Base-by-base conservation (phyloP, 345 rosid genomes). In the Lagerstroemia speciosa region DNA sequence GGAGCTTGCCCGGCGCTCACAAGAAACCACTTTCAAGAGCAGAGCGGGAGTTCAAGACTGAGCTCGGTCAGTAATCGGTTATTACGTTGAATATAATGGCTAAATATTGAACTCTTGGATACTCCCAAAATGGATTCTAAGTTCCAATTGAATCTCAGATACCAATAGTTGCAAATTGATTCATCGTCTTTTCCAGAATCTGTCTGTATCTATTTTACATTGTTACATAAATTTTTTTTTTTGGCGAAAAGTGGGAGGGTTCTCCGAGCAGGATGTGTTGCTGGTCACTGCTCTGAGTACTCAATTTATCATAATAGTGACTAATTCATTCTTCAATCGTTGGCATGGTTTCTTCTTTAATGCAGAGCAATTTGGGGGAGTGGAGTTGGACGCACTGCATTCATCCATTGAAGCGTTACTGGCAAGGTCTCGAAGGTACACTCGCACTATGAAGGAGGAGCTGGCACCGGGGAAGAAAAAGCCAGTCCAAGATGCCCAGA, bases 21-120 rank as follows among this genome's bases (percentile, higher is more conserved):
- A 92, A 82, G 85, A 92, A 79, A 71, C 99, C 96, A n/a, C 77
- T 92, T 78, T 86, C 97, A 6, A 84, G 77, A 75, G 99, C 98
- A 57, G 99, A 95, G 78, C 80, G 77, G 62, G 85, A 86, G 52
- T 92, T 92, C 65, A 88, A 90, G 82, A 80, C 91, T 36, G 90
- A 90, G 75, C 92, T 88, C 1, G 96, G 99, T 90, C 87, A 80
- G 77, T 68, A 33, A 24, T 3, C 30, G 5, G 6, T 53, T 26
- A 8, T 53, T n/a, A 7, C 24, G 19, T 50, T 14, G 14, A 41
- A 9, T 41, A 41, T 41, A 41, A 41, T 41, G 46, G 46, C 46
- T 41, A 41, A 41, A 38, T 8, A 41, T 41, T 16, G 15, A 41
- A 5, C 46, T 41, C 46, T 14, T 41, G 46, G 46, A 41, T 9